phyloP scores from a whole-genome alignment of 2,329 filamentous ascomycete species.

The Grosmannia huntii region DNA sequence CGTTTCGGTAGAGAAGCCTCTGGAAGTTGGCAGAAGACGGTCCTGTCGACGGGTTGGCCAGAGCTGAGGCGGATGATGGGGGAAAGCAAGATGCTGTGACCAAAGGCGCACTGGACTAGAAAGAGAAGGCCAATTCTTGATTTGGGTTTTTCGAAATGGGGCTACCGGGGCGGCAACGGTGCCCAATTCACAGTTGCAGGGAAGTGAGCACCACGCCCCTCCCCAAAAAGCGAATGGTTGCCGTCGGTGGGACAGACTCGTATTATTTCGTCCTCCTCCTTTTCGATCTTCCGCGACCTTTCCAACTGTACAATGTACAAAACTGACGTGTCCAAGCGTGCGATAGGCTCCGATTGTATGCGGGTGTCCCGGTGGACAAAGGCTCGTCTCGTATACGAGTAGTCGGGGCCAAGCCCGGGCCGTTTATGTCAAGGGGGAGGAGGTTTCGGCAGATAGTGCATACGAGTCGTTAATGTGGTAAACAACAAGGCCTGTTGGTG shows the following conservation, averaged over 20 bases:
- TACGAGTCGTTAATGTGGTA: no score
- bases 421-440: no score
- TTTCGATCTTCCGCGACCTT: neutral
- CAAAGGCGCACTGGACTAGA: neutral
- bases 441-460: no score
- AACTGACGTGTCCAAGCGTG: neutral
- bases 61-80: neutral
- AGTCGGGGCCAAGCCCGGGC: no score
- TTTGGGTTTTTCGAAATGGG: neutral
- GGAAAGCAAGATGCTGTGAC: no score
- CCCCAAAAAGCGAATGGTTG: neutral
- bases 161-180: neutral
- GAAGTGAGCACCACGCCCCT: neutral
- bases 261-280: neutral
- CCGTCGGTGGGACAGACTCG: neutral
- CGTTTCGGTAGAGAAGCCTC: neutral
- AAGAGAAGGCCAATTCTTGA: neutral
- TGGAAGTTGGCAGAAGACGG: neutral
- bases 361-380: neutral
- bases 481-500: no score
- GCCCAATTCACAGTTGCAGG: neutral
- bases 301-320: neutral
- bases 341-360: conserved; percentile 2
- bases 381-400: no score
- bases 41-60: neutral